phyloP scores from a whole-genome alignment of 2,329 filamentous ascomycete genomes.

The Cladorrhinum sp. region DNA sequence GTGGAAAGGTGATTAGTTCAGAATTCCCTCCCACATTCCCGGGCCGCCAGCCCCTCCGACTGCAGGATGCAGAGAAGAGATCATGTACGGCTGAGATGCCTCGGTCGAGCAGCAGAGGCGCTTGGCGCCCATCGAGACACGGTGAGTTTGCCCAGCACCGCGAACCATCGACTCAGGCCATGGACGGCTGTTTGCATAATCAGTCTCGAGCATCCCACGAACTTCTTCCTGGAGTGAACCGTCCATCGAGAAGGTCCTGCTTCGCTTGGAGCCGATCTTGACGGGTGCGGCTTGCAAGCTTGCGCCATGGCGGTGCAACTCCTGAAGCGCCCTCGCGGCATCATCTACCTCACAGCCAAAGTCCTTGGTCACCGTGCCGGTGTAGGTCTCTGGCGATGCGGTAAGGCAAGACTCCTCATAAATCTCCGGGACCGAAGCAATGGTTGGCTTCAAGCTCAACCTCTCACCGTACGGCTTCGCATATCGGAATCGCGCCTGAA shows the following conservation, averaged over 20 bases:
- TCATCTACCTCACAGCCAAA: constrained; percentile 50
- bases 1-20: constrained; percentile 44
- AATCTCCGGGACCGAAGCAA: constrained; percentile 57
- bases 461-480: constrained; percentile 58
- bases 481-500: constrained; percentile 62
- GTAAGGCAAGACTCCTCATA: constrained; percentile 48
- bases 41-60: constrained; percentile 52
- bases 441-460: constrained; percentile 48
- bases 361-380: constrained; percentile 50
- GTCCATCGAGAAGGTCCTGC: constrained; percentile 57
- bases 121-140: constrained; percentile 52
- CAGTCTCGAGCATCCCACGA: constrained; percentile 54
- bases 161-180: constrained; percentile 41
- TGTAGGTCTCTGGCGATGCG: constrained; percentile 57
- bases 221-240: constrained; percentile 64
- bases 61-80: constrained; percentile 47
- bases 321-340: constrained; percentile 57
- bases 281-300: constrained; percentile 34
- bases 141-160: constrained; percentile 29
- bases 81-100: constrained; percentile 47
- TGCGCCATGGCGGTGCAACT: constrained; percentile 50
- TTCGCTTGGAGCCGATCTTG: constrained; percentile 53
- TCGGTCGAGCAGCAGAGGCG: constrained; percentile 65
- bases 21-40: constrained; percentile 65
- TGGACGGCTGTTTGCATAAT: constrained; percentile 30